Conservation (phyloP, 2,329 filamentous ascomycete species). For the Ophiocordyceps polyrhachis-furcata region DNA sequence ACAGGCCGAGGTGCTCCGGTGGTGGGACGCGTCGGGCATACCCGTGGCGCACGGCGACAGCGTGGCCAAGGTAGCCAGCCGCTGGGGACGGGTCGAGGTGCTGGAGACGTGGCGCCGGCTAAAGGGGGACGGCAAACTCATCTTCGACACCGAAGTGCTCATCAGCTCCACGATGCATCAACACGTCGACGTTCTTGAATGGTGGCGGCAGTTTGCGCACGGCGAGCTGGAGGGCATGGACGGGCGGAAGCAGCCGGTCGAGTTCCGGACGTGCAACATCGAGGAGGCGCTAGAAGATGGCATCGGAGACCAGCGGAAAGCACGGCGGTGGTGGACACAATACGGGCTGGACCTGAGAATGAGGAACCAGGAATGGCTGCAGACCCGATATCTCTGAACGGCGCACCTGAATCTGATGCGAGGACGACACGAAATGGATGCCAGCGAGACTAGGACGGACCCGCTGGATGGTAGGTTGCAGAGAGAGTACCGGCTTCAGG, state of each 20-base stretch:
- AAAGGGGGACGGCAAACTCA: slow-evolving; percentile 46
- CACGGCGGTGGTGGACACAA: slow-evolving; percentile 71
- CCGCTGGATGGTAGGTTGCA: neutral
- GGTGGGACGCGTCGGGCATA: slow-evolving; percentile 75
- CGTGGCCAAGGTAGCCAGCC: slow-evolving; percentile 67
- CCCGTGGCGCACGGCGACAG: slow-evolving; percentile 63
- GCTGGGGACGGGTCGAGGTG: slow-evolving; percentile 68
- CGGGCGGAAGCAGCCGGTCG: slow-evolving; percentile 46
- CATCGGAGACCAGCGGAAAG: slow-evolving; percentile 48
- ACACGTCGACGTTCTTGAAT: slow-evolving; percentile 69
- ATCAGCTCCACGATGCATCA: slow-evolving; percentile 78
- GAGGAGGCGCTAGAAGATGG: slow-evolving; percentile 88
- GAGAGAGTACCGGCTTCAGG: neutral
- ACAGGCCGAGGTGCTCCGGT: slow-evolving; percentile 56
- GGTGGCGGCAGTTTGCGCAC: slow-evolving; percentile 63
- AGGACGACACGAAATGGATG: neutral
- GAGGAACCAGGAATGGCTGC: slow-evolving; percentile 80
- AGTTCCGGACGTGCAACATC: slow-evolving; percentile 90
- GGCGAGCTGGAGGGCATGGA: slow-evolving; percentile 35
- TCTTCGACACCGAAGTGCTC: slow-evolving; percentile 68
- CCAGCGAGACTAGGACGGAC: neutral
- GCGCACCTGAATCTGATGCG: neutral
- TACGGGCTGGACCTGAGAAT: slow-evolving; percentile 70
- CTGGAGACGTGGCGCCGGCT: slow-evolving; percentile 63
- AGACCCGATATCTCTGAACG: slow-evolving; percentile 48